Base-by-base conservation (phyloP, 169 alveolate species). In the Ichthyophthirius multifiliis region DNA sequence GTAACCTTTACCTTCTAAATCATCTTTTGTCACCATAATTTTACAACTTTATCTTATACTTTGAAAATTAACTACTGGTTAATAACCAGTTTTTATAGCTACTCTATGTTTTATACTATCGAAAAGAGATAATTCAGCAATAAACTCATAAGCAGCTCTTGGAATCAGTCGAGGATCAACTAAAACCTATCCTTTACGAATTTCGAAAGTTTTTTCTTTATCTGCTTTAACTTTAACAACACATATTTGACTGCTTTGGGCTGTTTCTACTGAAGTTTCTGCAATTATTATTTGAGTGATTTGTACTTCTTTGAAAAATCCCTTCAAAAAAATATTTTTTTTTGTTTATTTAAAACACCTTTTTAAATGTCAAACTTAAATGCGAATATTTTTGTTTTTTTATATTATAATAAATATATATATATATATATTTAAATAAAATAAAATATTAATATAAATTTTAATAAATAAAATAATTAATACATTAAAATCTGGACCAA, bases 151-250 rank as follows among this genome's bases (percentile, higher is more conserved):
- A 2, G 71, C 71, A 20, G 71, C 71, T 2, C 71, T 16, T 2
- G 71, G 71, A 5, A 55, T 13, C 13, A 55, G 13, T 2, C 39
- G 23, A 4, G 71, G 41, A 27, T 55, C 71, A 18, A 55, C 71
- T 27, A 55, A 55, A 55, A 55, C 71, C 18, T 55, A 55, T 55
- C 71, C 71, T 55, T 55, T 55, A 27, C 71, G 71, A 55, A 55
- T 23, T 9, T 55, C 71, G 16, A 55, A 55, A 16, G 23, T 55
- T 27, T 18, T 20, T 10, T 55, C 2, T 27, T 27, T 10, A 55
- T 55, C 71, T 23, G 31, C 31, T 4, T 27, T 20, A 3, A 55
- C 71, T 55, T 39, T 55, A 27, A 27, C 71, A 20, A 39, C 23
- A 27, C 71, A 55, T 55, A 55, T 55, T 55, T 55, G 31, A 55